A percentile compares a stretch with the other conserved stretches of the same genome.
These are phyloP conservation scores for Capsicum baccatum DNA, from an alignment of 257 asterid species.

Conservation along the genomic window DNA sequence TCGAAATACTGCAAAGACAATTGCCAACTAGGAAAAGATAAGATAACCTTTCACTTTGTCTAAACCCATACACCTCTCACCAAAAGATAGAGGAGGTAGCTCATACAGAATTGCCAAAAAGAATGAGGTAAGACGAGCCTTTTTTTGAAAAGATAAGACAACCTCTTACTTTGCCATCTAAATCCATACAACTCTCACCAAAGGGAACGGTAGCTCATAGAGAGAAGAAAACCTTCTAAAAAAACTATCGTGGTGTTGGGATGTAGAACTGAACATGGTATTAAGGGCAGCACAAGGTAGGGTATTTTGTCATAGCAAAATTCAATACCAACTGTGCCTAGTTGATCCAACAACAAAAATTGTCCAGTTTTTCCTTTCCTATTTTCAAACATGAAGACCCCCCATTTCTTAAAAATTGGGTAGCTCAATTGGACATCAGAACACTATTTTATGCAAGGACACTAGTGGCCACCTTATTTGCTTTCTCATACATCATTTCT, in stretches of 20 bases:
- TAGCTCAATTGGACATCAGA: background rate
- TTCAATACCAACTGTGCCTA: background rate
- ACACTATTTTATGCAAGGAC: background rate
- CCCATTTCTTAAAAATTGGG: background rate
- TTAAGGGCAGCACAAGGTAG: background rate
- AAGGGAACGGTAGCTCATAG: background rate
- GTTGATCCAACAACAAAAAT: background rate
- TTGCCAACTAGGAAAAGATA: background rate
- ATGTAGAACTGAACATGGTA: conserved; percentile 11
- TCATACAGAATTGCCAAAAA: background rate
- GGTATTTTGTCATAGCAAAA: background rate
- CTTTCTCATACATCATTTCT: background rate
- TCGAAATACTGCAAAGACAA: background rate
- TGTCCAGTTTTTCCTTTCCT: background rate
- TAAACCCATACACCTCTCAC: conserved; percentile 12
- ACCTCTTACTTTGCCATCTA: background rate
- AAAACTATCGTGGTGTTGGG: background rate
- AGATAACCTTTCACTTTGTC: background rate
- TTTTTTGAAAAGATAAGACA: background rate
- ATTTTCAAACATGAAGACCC: background rate
- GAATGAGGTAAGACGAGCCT: background rate
- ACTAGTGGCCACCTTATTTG: background rate
- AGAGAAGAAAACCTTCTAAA: background rate
- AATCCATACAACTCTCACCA: conserved; percentile 11
- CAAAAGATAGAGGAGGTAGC: conserved; percentile 1